Base-by-base conservation (phyloP, 2,329 filamentous ascomycete genomes). In the Claviceps capensis region DNA sequence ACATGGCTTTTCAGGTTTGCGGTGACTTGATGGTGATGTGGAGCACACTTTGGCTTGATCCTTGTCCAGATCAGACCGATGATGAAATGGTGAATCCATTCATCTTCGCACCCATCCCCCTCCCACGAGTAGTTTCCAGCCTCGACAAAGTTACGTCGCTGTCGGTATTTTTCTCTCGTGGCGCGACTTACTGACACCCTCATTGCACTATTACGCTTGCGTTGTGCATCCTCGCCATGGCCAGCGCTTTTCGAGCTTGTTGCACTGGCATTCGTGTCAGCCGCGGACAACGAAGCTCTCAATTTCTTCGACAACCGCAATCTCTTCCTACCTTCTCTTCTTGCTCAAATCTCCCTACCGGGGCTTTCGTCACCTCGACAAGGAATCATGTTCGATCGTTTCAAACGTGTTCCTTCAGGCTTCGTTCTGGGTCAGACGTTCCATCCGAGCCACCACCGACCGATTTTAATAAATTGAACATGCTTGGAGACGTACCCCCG, bases 391-490 rank as follows among this genome's bases (percentile, higher is more conserved):
- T 41, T 47, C 54, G 46, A 19, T 36, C 43, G n/a, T 34, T 61
- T 1, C 59, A 63, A 19, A 51, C 52, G 4, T 37, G 48, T 22
- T 50, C 53, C n/a, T 38, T 51, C 43, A 50, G 47, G 44, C 53
- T 48, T 42, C 54, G 53, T 42, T 52, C 54, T 40, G 55, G 56
- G 57, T 52, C 52, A 53, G 45, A 54, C 58, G 42, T 57, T 8
- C 63, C 68, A 2, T 61, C 64, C 9, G 61, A 65, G 14, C 61
- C 67, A 6, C 67, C 69, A 2, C 65, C 67, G 13, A 76, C 76
- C 2, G 84, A 93, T 68, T 88, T 97, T 59, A 72, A 69, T 43
- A 76, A 78, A 14, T 75, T 97, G 57, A 83, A 98, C 65, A 83
- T 98, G 6, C 76, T 97, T 4, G 83, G 80, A 42, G 82, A 81